Evolutionary conservation across 2,329 filamentous ascomycete species (phyloP).

Genomic region (Clonostachys rhizophaga): DNA sequence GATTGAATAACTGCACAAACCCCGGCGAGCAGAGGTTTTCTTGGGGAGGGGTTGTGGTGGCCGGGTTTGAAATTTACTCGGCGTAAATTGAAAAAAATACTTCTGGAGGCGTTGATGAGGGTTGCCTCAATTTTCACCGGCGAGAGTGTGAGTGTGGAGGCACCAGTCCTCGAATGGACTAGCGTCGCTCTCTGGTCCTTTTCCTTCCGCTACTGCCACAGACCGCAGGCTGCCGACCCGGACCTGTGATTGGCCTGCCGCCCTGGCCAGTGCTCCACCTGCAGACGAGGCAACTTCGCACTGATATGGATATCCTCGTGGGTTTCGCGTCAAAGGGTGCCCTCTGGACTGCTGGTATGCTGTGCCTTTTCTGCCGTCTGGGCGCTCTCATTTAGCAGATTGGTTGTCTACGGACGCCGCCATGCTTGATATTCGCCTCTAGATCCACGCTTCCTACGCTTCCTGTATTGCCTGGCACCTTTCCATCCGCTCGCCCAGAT

Average conservation of each 20-base stretch:
- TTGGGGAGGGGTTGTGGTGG: slow-evolving; percentile 24
- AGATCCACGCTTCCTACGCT: too few relatives aligned
- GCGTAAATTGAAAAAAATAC: slow-evolving; percentile 26
- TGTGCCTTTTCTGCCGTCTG: not conserved
- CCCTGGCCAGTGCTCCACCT: too few relatives aligned
- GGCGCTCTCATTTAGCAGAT: too few relatives aligned
- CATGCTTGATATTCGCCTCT: too few relatives aligned
- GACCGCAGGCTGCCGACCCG: too few relatives aligned
- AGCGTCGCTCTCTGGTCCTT: slow-evolving; percentile 6
- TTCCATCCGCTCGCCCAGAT: too few relatives aligned
- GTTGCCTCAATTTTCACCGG: slow-evolving; percentile 38
- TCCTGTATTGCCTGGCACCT: too few relatives aligned
- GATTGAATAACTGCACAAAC: slow-evolving; percentile 8
- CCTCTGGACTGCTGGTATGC: slow-evolving; percentile 1
- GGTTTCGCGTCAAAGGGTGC: too few relatives aligned
- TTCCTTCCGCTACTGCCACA: not conserved
- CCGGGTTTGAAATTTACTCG: slow-evolving; percentile 37
- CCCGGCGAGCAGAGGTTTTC: slow-evolving; percentile 32
- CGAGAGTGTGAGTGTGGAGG: slow-evolving; percentile 17
- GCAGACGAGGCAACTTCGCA: too few relatives aligned
- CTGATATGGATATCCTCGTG: too few relatives aligned
- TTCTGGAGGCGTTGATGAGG: slow-evolving; percentile 28
- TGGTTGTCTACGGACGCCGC: too few relatives aligned
- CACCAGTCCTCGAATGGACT: slow-evolving; percentile 24
- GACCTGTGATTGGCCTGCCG: too few relatives aligned